phyloP scores from a whole-genome alignment of 1,139 yeast genomes.

The Pichia norvegensis region DNA sequence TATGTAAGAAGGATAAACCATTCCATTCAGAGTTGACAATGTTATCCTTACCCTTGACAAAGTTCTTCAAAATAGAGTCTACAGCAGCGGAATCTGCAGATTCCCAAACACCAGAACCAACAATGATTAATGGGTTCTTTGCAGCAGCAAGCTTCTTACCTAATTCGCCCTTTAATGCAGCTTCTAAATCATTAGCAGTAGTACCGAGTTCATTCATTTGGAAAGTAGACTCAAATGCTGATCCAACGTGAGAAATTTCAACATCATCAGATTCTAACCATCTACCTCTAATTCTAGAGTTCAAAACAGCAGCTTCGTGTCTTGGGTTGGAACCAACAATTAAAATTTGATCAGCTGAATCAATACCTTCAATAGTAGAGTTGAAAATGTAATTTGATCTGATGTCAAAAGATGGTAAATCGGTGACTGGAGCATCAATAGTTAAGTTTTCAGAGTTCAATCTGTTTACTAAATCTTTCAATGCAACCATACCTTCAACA shows the following conservation, averaged over 20 bases:
- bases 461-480: constrained; percentile 70
- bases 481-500: constrained; percentile 74
- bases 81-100: constrained; percentile 58
- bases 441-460: constrained; percentile 79
- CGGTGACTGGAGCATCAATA: constrained; percentile 54
- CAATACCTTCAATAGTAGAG: constrained; percentile 73
- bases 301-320: constrained; percentile 84
- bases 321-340: constrained; percentile 84
- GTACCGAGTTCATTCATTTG: constrained; percentile 58
- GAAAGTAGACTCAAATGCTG: constrained; percentile 71
- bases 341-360: constrained; percentile 73
- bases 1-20: constrained; percentile 72
- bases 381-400: constrained; percentile 78
- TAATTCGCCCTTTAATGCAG: constrained; percentile 58
- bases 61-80: constrained; percentile 55
- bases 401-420: constrained; percentile 56
- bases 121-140: constrained; percentile 67
- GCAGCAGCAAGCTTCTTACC: constrained; percentile 67
- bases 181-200: constrained; percentile 47
- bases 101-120: constrained; percentile 77
- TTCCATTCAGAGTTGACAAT: constrained; percentile 73
- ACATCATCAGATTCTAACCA: constrained; percentile 62
- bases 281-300: constrained; percentile 75
- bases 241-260: constrained; percentile 64
- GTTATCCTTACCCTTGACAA: constrained; percentile 51